These are phyloP conservation scores for Kodamaea hsintzibuensis DNA, from an alignment of 805 yeast genomes.

Conservation along the genomic window DNA sequence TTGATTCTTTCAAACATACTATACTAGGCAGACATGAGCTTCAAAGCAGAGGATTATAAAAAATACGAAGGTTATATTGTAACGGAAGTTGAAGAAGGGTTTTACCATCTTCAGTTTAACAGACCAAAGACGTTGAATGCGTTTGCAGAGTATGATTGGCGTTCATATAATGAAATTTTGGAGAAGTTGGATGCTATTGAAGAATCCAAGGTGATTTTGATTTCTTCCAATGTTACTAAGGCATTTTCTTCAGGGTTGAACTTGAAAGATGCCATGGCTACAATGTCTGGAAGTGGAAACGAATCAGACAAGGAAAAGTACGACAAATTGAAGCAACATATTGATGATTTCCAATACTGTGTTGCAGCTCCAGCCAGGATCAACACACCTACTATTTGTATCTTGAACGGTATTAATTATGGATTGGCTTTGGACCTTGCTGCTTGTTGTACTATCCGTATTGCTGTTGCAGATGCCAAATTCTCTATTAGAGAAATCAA, in stretches of 20 bases:
- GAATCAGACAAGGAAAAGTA: slow-evolving; percentile 21
- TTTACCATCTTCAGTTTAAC: slow-evolving; percentile 60
- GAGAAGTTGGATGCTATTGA: slow-evolving; percentile 43
- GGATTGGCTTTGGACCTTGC: slow-evolving; percentile 74
- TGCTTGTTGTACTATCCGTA: slow-evolving; percentile 57
- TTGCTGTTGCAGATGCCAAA: slow-evolving; percentile 51
- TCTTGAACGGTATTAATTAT: slow-evolving; percentile 61
- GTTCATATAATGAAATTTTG: slow-evolving; percentile 53
- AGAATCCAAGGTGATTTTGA: slow-evolving; percentile 49
- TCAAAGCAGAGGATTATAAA: slow-evolving; percentile 16
- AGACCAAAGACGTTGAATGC: slow-evolving; percentile 64
- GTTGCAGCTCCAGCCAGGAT: slow-evolving; percentile 50
- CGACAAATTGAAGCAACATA: slow-evolving; percentile 32
- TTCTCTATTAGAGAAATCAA: slow-evolving; percentile 69
- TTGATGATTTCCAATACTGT: slow-evolving; percentile 59
- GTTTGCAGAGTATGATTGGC: slow-evolving; percentile 55
- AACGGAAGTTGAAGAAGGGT: slow-evolving; percentile 43
- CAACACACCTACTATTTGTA: slow-evolving; percentile 62
- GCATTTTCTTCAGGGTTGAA: slow-evolving; percentile 71
- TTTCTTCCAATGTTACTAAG: slow-evolving; percentile 56
- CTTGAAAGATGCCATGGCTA: slow-evolving; percentile 36
- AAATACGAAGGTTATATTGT: slow-evolving; percentile 38
- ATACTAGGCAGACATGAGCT: slow-evolving; percentile 4
- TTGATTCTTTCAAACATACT: background rate
- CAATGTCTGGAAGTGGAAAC: slow-evolving; percentile 6